Evolutionary conservation across 2,329 filamentous ascomycete genomes (phyloP).

Genomic region (Colletotrichum phormii): DNA sequence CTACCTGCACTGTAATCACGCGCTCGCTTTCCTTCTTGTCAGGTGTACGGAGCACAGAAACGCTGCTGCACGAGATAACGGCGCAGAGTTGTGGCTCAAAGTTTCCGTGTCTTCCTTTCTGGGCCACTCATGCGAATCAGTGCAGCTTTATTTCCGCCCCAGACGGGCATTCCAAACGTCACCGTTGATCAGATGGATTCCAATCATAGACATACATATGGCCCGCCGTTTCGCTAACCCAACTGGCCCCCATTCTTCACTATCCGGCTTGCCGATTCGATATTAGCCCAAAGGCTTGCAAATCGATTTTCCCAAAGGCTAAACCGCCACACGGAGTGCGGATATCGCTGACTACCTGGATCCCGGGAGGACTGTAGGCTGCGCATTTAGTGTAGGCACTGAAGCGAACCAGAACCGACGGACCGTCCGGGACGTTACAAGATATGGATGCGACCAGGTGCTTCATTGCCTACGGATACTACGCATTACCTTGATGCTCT

Average conservation of each 20-base stretch:
- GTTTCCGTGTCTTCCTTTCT: conserved; percentile 15
- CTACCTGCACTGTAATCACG: too few species aligned
- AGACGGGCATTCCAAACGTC: conserved; percentile 18
- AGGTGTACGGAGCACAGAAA: background rate
- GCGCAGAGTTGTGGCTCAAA: background rate
- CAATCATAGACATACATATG: conserved; percentile 9
- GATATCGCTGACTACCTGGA: background rate
- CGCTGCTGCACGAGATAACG: background rate
- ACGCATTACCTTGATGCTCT: background rate
- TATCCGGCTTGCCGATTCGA: conserved; percentile 25
- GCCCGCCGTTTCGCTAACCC: conserved; percentile 16
- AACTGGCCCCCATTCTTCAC: background rate
- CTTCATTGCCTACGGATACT: background rate
- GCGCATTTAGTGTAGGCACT: background rate
- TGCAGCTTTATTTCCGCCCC: conserved; percentile 12
- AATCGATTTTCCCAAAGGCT: conserved; percentile 21
- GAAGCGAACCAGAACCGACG: background rate
- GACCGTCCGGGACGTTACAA: conserved; percentile 5
- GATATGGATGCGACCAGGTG: conserved; percentile 2
- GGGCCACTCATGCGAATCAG: conserved; percentile 27
- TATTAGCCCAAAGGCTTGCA: background rate
- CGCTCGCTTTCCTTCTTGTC: background rate
- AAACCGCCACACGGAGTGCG: conserved; percentile 1
- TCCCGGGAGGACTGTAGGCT: background rate
- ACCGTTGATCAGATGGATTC: conserved; percentile 33